Evolutionary conservation across 306 rosid genomes (phyloP).

Genomic region (Echinosophora koreensis): DNA sequence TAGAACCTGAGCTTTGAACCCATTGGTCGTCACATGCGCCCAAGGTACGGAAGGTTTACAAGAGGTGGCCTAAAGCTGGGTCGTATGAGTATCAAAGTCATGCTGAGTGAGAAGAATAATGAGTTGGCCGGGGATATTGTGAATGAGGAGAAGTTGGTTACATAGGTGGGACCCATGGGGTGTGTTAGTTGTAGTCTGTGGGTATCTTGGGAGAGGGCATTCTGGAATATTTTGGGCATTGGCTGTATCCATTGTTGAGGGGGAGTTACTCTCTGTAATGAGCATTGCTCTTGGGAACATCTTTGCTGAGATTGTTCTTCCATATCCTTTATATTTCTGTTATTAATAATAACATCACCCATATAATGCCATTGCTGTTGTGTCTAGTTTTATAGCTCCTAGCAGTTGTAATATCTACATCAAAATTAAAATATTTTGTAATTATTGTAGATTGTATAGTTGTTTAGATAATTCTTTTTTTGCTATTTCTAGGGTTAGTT

Average conservation of each 20-base stretch:
- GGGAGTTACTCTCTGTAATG: background rate
- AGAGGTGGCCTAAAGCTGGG: constrained; percentile 17
- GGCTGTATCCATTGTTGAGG: background rate
- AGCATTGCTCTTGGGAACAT: constrained; percentile 4
- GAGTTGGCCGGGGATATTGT: background rate
- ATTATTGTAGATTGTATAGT: too few species aligned
- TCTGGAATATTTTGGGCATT: constrained; percentile 16
- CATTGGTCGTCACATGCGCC: background rate
- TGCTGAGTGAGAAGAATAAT: background rate
- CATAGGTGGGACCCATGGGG: background rate
- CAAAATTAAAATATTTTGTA: too few species aligned
- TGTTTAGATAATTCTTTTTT: too few species aligned
- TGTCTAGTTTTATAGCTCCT: background rate
- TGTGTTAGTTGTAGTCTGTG: background rate
- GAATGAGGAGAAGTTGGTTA: background rate
- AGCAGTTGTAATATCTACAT: too few species aligned
- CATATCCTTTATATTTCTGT: background rate
- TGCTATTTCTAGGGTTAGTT: too few species aligned
- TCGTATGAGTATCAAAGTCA: background rate
- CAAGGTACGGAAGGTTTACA: background rate
- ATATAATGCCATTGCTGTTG: constrained; percentile 14
- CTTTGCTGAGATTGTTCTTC: constrained; percentile 18
- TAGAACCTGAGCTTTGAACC: background rate
- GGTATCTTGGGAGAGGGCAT: too few species aligned
- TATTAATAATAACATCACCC: background rate